Evolutionary conservation across 2,329 filamentous ascomycete species (phyloP), one percentile per base, ranked within the genome.

Genomic region (Aureobasidium namibiae): DNA sequence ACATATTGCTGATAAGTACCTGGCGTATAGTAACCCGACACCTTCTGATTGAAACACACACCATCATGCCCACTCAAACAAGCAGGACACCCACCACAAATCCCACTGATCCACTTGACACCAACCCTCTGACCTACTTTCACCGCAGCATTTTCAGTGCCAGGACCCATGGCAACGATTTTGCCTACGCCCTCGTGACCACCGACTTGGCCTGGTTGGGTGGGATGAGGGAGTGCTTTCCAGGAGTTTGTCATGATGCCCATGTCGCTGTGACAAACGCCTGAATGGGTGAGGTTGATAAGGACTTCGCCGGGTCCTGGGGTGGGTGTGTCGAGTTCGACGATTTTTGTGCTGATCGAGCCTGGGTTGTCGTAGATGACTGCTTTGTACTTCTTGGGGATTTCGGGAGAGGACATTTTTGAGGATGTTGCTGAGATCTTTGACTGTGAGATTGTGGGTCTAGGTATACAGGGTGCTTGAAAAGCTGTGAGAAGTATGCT

Each of bases 1-100:
- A 80, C 80, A 66, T 88, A 89, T 39, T 63, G 84, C 68, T 88
- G 86, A 68, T 88, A 89, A n/a, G 85, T 89, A 38, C 86, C 86
- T 0, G 85, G 85, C 0, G 80, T 83, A 68, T 83, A 86, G 72
- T 87, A 88, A 5, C 86, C 86, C 0, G 80, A 84, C 50, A 88
- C 65, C 67, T 81, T 82, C 61, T 77, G 75, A 42, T 81, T 79
- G 63, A 76, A 73, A 70, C 82, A 85, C 39, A 77, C 70, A 10
- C 77, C 81, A 62, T 85, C 83, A 24, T 76, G 72, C 44, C 80
- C 81, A 13, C 75, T 75, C 56, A 80, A 73, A 67, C 82, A 86
- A 61, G 82, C 72, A 16, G 72, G 67, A 70, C 80, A 80, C 64
- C 75, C 74, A 52, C 78, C 78, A 67, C 84, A 87, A 26, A 80